Evolutionary conservation across 2,329 filamentous ascomycete genomes (phyloP).

Genomic region (Aspergillus ochraceoroseus): DNA sequence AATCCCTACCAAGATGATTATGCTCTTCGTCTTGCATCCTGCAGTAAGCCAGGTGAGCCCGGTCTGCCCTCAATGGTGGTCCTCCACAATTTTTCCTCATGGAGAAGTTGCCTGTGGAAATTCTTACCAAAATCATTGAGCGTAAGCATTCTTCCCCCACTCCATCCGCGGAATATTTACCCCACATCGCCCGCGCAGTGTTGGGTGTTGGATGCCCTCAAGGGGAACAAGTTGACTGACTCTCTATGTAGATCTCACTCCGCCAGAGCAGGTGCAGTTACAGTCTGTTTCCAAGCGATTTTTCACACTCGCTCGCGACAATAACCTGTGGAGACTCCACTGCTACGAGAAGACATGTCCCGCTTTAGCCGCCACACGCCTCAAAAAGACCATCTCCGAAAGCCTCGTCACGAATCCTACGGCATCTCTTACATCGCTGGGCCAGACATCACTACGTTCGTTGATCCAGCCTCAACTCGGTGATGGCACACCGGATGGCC

Average conservation of each 20-base stretch:
- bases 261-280: constrained; percentile 59
- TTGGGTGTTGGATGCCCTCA: no score
- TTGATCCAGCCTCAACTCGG: constrained; percentile 30
- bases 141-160: constrained; percentile 46
- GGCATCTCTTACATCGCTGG: constrained; percentile 30
- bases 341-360: constrained; percentile 71
- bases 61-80: constrained; percentile 28
- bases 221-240: background rate
- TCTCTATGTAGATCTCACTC: constrained; percentile 53
- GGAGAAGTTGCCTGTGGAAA: constrained; percentile 59
- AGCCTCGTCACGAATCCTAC: constrained; percentile 47
- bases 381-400: constrained; percentile 34
- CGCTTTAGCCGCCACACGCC: constrained; percentile 42
- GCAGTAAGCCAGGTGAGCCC: constrained; percentile 16
- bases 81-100: constrained; percentile 32
- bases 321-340: constrained; percentile 68
- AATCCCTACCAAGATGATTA: constrained; percentile 6
- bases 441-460: constrained; percentile 31
- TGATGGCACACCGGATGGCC: background rate
- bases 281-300: constrained; percentile 66
- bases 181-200: constrained; percentile 13
- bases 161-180: constrained; percentile 15
- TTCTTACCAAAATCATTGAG: constrained; percentile 58
- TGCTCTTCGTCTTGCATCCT: constrained; percentile 9
- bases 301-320: constrained; percentile 64